Conservation (phyloP, 306 rosid species). For the Rubus parviflorus region DNA sequence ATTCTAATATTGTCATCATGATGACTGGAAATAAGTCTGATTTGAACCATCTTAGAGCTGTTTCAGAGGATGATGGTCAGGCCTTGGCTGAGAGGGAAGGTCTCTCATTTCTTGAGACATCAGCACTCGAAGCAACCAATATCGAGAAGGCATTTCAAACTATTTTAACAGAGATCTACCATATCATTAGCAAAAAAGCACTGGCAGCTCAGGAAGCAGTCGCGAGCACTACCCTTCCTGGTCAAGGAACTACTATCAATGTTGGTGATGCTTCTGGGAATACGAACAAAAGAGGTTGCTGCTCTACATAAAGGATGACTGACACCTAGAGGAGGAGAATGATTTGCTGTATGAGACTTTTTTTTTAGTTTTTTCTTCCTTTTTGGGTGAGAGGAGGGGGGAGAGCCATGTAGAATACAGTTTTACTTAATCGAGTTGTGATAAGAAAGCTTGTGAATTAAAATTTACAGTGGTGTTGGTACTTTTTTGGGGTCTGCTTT, state of each 20-base stretch:
- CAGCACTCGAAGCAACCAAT: constrained; percentile 94
- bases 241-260: constrained; percentile 93
- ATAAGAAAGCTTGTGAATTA: constrained; percentile 50
- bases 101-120: constrained; percentile 94
- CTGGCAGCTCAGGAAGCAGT: constrained; percentile 96
- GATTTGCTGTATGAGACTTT: constrained; percentile 36
- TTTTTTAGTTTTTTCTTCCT: constrained; percentile 17
- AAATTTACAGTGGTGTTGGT: constrained; percentile 43
- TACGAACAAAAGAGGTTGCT: constrained; percentile 64
- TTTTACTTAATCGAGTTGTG: constrained; percentile 56
- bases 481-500: constrained; percentile 39
- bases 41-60: constrained; percentile 81
- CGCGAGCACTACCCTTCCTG: constrained; percentile 52
- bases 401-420: constrained; percentile 59
- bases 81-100: constrained; percentile 94
- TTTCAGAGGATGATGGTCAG: constrained; percentile 85
- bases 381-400: constrained; percentile 50
- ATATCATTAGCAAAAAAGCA: constrained; percentile 95
- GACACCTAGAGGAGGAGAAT: constrained; percentile 30
- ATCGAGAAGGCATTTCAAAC: constrained; percentile 97
- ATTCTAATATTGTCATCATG: constrained; percentile 94
- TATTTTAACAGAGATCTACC: constrained; percentile 88
- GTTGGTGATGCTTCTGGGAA: constrained; percentile 66
- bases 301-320: constrained; percentile 52
- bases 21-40: constrained; percentile 99